These are phyloP conservation scores for Cladorrhinum sp. DNA, from an alignment of 2,329 filamentous ascomycete species.

Conservation along the genomic window DNA sequence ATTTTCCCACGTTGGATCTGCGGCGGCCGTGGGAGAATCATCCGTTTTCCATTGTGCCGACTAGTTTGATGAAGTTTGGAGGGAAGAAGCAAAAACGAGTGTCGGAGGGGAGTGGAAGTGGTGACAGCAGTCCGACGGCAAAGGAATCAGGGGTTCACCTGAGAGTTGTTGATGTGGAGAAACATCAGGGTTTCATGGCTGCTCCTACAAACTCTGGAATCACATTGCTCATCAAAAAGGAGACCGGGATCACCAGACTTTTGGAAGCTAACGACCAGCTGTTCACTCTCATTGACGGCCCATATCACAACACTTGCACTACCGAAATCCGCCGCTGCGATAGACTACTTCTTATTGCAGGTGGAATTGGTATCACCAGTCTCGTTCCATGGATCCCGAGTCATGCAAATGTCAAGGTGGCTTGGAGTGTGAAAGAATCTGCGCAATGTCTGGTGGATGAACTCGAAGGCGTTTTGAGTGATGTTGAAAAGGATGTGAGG, in stretches of 20 bases:
- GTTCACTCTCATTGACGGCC: conserved; percentile 39
- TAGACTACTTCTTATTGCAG: conserved; percentile 41
- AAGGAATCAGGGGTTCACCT: conserved; percentile 7
- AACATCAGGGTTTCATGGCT: not conserved
- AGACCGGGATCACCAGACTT: conserved; percentile 34
- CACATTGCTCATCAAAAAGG: conserved; percentile 38
- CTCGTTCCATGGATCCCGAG: conserved; percentile 35
- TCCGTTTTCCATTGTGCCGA: conserved; percentile 46
- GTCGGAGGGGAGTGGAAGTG: not conserved
- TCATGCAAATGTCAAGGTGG: conserved; percentile 38
- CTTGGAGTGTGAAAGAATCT: conserved; percentile 35
- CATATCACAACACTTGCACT: conserved; percentile 34
- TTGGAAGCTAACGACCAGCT: conserved; percentile 29
- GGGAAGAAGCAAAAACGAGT: not conserved
- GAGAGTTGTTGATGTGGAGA: not conserved
- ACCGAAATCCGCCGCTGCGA: conserved; percentile 32
- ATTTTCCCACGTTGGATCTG: conserved; percentile 45
- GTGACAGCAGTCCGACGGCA: conserved; percentile 1
- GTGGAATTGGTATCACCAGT: conserved; percentile 48
- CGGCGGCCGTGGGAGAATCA: conserved; percentile 51
- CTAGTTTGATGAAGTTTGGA: conserved; percentile 21
- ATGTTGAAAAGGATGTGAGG: conserved; percentile 35
- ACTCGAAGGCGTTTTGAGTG: conserved; percentile 25
- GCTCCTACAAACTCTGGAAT: conserved; percentile 17
- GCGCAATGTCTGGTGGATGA: conserved; percentile 31